Base-by-base conservation (phyloP, 306 rosid genomes). In the Dryas octopetala region DNA sequence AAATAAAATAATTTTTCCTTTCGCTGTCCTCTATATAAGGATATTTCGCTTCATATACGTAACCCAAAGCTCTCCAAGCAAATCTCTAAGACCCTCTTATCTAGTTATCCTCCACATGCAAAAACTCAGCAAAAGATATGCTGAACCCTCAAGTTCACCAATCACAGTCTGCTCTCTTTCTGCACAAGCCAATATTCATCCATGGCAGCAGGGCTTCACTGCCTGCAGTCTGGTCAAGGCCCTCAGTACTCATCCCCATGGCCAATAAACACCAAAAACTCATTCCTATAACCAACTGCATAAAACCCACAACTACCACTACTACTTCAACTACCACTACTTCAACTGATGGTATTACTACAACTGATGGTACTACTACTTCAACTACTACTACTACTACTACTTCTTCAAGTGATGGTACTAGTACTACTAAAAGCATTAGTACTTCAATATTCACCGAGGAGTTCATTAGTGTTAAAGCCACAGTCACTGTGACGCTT, bases 401-500 rank as follows among this genome's bases (percentile, higher is more conserved):
- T 19, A 19, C 23, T 19, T 23, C 23, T 23, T 23, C 23, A 23
- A 23, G 23, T 23, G 38, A 32, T 32, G 2, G 3, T 32, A 2
- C 2, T 32, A 32, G 2, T 32, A 32, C 38, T 32, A 32, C 38
- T 32, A 32, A 32, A 32, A 32, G 38, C 3, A 32, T 32, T 32
- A 32, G 38, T 32, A 32, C 38, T 32, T 32, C 38, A 49, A 70
- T 61, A 1, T 73, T 28, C 15, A 46, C 38, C 47, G 12, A 76
- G 61, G 64, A 70, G 63, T 55, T 70, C 44, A 62, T 51, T 26
- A 77, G 23, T 2, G 88, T 84, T 6, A 87, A 82, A 74, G 90
- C 81, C 48, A 78, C 80, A 0, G 4, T 84, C 5, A 82, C 81
- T 1, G 91, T 89, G 70, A 76, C 71, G 32, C 74, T 40, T 57